A percentile compares a stretch with the other conserved stretches of the same genome.
Conservation (phyloP, 108 stramenopile genomes). For the Cyclotella choctawhatcheeana region DNA sequence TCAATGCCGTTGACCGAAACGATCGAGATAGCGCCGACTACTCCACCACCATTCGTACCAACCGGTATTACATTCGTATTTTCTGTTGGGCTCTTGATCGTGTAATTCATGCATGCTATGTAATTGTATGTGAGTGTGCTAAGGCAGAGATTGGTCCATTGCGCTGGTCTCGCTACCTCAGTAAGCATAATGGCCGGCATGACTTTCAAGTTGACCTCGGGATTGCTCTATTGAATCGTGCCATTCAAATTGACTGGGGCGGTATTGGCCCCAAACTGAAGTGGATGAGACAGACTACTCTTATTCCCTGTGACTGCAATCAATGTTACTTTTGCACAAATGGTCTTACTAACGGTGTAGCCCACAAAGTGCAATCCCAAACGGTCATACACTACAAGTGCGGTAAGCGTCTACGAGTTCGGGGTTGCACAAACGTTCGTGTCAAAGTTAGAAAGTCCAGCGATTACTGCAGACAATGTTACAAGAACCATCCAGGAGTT, state of each 20-base stretch:
- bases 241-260: not conserved
- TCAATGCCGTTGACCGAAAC: not conserved
- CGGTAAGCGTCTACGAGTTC: not conserved
- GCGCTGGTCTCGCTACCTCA: not conserved
- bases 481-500: conserved; percentile 6
- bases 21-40: conserved; percentile 13
- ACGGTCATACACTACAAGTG: conserved; percentile 2
- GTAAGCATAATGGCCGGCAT: not conserved
- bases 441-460: not conserved
- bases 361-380: not conserved
- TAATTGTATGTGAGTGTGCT: not conserved
- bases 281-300: not conserved
- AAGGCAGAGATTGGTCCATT: not conserved
- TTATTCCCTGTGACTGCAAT: conserved; percentile 11
- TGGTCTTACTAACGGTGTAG: not conserved
- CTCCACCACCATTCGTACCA: not conserved
- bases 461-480: conserved; percentile 6
- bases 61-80: not conserved
- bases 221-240: not conserved
- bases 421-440: not conserved
- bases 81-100: not conserved
- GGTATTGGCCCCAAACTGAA: not conserved
- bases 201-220: not conserved
- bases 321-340: conserved; percentile 21
- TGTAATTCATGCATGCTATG: not conserved